phyloP scores from a whole-genome alignment of 306 rosid species.

The Vigna nakashimae region DNA sequence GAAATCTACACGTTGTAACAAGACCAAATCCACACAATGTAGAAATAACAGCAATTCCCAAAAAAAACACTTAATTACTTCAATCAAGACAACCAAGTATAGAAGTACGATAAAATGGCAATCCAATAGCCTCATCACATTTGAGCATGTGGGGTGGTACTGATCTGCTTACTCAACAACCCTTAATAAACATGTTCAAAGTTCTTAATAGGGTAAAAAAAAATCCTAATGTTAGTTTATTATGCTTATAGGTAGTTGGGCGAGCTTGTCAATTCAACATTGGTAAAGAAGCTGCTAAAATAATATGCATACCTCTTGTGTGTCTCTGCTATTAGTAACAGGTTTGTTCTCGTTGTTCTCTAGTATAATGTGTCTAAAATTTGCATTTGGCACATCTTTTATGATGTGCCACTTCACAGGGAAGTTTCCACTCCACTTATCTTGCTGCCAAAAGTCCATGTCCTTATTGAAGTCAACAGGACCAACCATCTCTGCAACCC shows the following conservation, averaged over 20 bases:
- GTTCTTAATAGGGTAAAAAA: not conserved
- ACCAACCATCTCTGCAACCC: slow-evolving; percentile 94
- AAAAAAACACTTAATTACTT: not conserved
- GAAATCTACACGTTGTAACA: not conserved
- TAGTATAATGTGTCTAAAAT: slow-evolving; percentile 83
- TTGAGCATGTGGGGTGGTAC: not conserved
- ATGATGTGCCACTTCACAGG: slow-evolving; percentile 92
- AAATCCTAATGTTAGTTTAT: not conserved
- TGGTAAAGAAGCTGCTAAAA: slow-evolving; percentile 8
- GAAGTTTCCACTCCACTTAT: slow-evolving; percentile 98
- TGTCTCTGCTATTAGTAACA: slow-evolving; percentile 96
- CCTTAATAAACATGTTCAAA: slow-evolving; percentile 5
- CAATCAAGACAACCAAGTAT: slow-evolving; percentile 1
- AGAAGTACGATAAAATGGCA: slow-evolving; percentile 1
- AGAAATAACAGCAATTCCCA: not conserved
- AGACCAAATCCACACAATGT: not conserved
- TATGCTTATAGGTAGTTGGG: not conserved
- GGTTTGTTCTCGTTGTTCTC: slow-evolving; percentile 97
- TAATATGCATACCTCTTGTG: slow-evolving; percentile 76
- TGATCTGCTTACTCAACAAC: not conserved
- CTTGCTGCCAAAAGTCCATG: slow-evolving; percentile 99
- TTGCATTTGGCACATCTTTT: slow-evolving; percentile 87
- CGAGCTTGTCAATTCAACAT: slow-evolving; percentile 1
- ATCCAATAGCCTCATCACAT: not conserved
- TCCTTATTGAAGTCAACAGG: slow-evolving; percentile 86